phyloP scores from a whole-genome alignment of 768 basidiomycete genomes.

The Epithele typhae region DNA sequence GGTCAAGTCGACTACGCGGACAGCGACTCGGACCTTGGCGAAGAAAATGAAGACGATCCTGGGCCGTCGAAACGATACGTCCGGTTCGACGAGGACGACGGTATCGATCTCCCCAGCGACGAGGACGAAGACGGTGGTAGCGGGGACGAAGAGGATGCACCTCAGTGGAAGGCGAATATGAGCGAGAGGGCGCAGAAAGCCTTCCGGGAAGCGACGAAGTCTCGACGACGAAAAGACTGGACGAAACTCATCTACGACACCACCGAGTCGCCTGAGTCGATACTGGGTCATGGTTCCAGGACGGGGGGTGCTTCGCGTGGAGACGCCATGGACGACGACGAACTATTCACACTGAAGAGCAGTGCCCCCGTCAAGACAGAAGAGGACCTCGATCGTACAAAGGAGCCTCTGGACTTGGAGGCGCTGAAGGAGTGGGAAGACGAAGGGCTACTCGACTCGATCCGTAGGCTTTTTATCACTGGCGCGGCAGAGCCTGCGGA shows the following conservation, averaged over 20 bases:
- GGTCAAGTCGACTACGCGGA: conserved; percentile 65
- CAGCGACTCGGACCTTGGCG: conserved; percentile 70
- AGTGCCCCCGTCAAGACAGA: conserved; percentile 31
- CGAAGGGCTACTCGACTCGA: conserved; percentile 79
- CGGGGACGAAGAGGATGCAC: conserved; percentile 38
- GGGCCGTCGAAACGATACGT: conserved; percentile 26
- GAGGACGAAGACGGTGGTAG: conserved; percentile 32
- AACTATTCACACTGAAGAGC: conserved; percentile 66
- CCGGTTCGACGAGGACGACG: conserved; percentile 46
- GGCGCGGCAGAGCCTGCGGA: conserved; percentile 40
- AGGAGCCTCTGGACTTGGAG: conserved; percentile 48
- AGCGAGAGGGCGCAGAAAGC: conserved; percentile 43
- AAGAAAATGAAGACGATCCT: conserved; percentile 33
- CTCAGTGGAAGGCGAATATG: conserved; percentile 75
- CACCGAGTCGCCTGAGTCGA: conserved; percentile 62
- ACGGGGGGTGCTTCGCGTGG: conserved; percentile 10
- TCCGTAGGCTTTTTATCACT: conserved; percentile 88
- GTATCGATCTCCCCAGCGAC: conserved; percentile 44
- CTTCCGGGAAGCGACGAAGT: conserved; percentile 35
- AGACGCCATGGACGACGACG: conserved; percentile 52
- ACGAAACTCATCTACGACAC: conserved; percentile 80
- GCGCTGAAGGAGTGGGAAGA: conserved; percentile 75
- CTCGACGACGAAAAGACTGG: conserved; percentile 61
- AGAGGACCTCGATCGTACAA: conserved; percentile 65
- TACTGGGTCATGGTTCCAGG: conserved; percentile 32